phyloP scores from a whole-genome alignment of 139 green algal genomes.

The Micromonas pusilla region DNA sequence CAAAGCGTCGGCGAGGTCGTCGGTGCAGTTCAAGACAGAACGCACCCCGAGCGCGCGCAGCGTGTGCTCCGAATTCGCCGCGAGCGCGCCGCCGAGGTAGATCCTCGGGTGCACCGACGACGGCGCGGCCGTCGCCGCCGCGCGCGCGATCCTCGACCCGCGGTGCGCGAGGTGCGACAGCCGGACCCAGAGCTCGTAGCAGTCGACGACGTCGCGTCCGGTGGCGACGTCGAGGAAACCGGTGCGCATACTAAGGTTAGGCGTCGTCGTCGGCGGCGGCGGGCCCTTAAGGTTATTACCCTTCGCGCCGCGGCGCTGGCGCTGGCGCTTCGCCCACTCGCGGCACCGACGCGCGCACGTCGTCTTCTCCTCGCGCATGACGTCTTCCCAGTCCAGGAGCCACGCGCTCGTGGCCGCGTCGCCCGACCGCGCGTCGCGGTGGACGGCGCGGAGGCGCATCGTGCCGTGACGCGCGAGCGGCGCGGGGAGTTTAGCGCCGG shows the following conservation, averaged over 20 bases:
- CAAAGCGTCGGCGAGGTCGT: background rate
- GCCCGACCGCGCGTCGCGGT: background rate
- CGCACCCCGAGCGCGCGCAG: conserved; percentile 73
- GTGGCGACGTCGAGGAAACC: background rate
- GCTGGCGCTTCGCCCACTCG: background rate
- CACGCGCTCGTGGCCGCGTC: background rate
- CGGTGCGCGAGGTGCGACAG: background rate
- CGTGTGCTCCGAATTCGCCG: conserved; percentile 62
- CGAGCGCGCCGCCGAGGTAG: conserved; percentile 68
- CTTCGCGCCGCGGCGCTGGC: too few relatives aligned
- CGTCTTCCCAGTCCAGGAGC: background rate
- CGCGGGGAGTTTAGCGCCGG: background rate
- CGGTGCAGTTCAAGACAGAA: conserved; percentile 58
- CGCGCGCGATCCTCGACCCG: background rate
- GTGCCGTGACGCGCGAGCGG: background rate
- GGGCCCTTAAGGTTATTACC: too few relatives aligned
- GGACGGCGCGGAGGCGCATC: background rate
- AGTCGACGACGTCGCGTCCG: background rate
- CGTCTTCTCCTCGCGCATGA: background rate
- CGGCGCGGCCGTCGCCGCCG: background rate
- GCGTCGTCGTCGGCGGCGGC: too few relatives aligned
- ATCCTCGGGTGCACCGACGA: conserved; percentile 48
- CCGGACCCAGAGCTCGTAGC: background rate
- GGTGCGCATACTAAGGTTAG: background rate
- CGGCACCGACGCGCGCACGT: background rate